Conservation (phyloP, 1,284 basidiomycete genomes). For the Tilletia caries region DNA sequence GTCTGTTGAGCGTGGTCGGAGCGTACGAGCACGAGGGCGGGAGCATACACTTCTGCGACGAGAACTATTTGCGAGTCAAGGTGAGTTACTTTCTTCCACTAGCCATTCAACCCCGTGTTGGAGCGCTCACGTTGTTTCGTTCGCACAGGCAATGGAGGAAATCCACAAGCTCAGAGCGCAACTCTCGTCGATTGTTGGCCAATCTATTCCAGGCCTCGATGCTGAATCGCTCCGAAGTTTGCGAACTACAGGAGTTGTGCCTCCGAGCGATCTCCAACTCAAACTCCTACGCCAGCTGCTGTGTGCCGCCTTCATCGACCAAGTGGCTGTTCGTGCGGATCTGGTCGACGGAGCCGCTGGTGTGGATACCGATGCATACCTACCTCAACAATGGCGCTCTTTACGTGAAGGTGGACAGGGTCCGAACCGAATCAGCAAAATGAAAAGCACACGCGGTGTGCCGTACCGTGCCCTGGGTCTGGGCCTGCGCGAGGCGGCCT, state of each 20-base stretch:
- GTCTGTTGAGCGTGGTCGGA: constrained; percentile 82
- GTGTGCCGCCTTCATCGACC: constrained; percentile 88
- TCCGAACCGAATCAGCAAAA: constrained; percentile 58
- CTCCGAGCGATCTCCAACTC: constrained; percentile 60
- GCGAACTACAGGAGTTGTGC: constrained; percentile 21
- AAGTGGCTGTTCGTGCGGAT: constrained; percentile 89
- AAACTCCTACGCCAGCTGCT: constrained; percentile 87
- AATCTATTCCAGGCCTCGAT: constrained; percentile 28
- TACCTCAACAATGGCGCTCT: constrained; percentile 57
- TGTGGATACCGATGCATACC: not conserved
- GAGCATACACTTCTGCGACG: constrained; percentile 70
- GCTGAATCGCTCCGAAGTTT: constrained; percentile 17
- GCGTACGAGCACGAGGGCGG: constrained; percentile 90
- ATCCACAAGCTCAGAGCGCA: constrained; percentile 93
- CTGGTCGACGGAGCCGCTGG: constrained; percentile 59
- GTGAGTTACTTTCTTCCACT: constrained; percentile 56
- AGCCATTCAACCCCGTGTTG: not conserved
- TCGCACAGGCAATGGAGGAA: constrained; percentile 82
- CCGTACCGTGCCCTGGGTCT: constrained; percentile 81
- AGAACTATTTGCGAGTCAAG: constrained; percentile 89
- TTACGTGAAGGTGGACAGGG: constrained; percentile 36
- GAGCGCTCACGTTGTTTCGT: not conserved
- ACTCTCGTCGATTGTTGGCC: constrained; percentile 55
- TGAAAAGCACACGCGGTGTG: constrained; percentile 72
- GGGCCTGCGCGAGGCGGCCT: constrained; percentile 71